phyloP scores from a whole-genome alignment of 352 stramenopile species.

The Globisporangium alternatum region DNA sequence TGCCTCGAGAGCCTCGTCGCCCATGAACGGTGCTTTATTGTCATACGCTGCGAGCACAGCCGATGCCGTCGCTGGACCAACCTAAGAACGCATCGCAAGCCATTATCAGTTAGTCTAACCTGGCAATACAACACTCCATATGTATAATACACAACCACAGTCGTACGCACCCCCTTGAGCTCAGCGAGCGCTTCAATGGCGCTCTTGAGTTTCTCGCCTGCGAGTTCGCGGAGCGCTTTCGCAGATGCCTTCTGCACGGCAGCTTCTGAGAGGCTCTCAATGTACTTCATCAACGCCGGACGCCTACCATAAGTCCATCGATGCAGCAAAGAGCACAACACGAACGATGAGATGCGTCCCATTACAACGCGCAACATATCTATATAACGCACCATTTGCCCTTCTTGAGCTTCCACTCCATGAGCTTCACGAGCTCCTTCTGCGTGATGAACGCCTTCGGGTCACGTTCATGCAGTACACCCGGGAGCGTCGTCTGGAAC shows the following conservation, averaged over 20 bases:
- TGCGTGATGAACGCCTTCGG: conserved; percentile 51
- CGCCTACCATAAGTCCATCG: conserved; percentile 31
- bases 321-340: not conserved
- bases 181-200: conserved; percentile 48
- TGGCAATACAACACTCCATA: not conserved
- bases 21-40: conserved; percentile 69
- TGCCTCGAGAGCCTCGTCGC: conserved; percentile 73
- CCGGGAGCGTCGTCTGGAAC: conserved; percentile 43
- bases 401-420: conserved; percentile 86
- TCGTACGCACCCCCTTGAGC: conserved; percentile 61
- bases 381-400: conserved; percentile 59
- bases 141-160: not conserved
- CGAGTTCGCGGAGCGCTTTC: conserved; percentile 33
- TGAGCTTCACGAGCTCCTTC: conserved; percentile 52
- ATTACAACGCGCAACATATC: too few relatives aligned
- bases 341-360: too few relatives aligned
- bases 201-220: conserved; percentile 27
- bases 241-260: conserved; percentile 49
- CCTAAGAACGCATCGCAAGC: conserved; percentile 25
- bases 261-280: conserved; percentile 36
- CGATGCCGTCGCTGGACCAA: conserved; percentile 74
- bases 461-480: conserved; percentile 40
- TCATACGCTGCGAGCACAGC: conserved; percentile 74
- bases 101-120: not conserved
- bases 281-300: conserved; percentile 73